These are phyloP conservation scores for Sutorius australiensis DNA, from an alignment of 768 basidiomycete species.

Conservation along the genomic window DNA sequence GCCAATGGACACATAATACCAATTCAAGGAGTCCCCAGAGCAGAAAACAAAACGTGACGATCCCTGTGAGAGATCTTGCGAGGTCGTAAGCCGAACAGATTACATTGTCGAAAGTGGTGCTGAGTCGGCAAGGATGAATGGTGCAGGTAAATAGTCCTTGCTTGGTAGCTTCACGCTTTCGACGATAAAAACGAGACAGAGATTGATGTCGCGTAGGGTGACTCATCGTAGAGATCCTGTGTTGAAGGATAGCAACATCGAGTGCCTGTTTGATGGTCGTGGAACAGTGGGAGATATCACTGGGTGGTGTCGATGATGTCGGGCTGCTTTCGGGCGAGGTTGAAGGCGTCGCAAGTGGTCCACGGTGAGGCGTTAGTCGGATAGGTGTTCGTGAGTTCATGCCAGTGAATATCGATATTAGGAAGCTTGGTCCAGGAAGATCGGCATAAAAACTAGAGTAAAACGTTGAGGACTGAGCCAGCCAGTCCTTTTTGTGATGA, in stretches of 20 bases:
- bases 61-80: slow-evolving; percentile 9
- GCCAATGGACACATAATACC: slow-evolving; percentile 4
- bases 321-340: slow-evolving; percentile 17
- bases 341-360: slow-evolving; percentile 26
- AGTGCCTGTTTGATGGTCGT: background rate
- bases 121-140: background rate
- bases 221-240: slow-evolving; percentile 6
- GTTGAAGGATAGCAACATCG: slow-evolving; percentile 11
- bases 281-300: slow-evolving; percentile 9
- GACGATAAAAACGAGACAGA: background rate
- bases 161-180: background rate
- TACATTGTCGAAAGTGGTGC: slow-evolving; percentile 1
- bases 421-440: slow-evolving; percentile 12
- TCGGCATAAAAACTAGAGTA: slow-evolving; percentile 19
- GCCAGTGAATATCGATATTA: slow-evolving; percentile 17
- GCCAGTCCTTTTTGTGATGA: slow-evolving; percentile 25
- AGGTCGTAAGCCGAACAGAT: slow-evolving; percentile 11
- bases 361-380: slow-evolving; percentile 22
- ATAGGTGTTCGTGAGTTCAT: slow-evolving; percentile 28
- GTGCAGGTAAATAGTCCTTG: background rate
- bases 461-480: slow-evolving; percentile 25
- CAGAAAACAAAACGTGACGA: slow-evolving; percentile 19
- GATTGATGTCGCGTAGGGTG: background rate
- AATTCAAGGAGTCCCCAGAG: slow-evolving; percentile 24
- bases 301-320: slow-evolving; percentile 12